Evolutionary conservation across 495 filamentous ascomycete genomes (phyloP), one percentile per base, ranked within the genome.

Genomic region (Daldinia grandis): DNA sequence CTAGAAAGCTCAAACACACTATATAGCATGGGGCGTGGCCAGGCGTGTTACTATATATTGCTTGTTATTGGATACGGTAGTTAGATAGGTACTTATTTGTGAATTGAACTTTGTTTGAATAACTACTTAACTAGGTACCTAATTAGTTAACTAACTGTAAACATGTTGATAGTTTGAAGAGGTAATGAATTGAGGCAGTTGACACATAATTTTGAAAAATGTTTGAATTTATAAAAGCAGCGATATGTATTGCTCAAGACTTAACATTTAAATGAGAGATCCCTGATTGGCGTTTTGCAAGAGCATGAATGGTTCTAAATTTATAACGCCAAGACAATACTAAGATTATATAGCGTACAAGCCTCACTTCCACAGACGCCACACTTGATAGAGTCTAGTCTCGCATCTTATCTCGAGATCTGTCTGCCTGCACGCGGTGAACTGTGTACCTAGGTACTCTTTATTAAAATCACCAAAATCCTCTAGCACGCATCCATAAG

Each of bases 301-400:
- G 7, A 25, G 35, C 19, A 60, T 69, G 55, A 28, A 31, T 10
- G 31, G 51, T 66, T 62, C 63, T 71, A 71, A 66, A 62, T 71
- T 62, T 71, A 71, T 33, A 14, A 28, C 25, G 69, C 69, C 63
- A 72, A 72, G 69, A 44, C 47, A 17, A 3, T 27, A 54, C 68
- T 66, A 62, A 66, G 55, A 66, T 71, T 70, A 57, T 42, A 42
- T 58, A 44, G 40, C 42, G 62, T 53, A 42, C 33, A 66, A 71
- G 58, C 68, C 68, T 66, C 68, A 66, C 30, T 33, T 40, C 1
- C n/a, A n/a, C n/a, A 14, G 21, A 54, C 66, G 66, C 66, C 66
- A 64, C 66, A 69, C 12, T 27, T 49, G 4, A 58, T 21, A 15
- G 25, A 42, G 49, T 40, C 38, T 40, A 7, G 30, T 24, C 12